A percentile compares a stretch with the other conserved stretches of the same genome.
phyloP scores from a whole-genome alignment of 176 grass and related monocot genomes.

The Lolium perenne region DNA sequence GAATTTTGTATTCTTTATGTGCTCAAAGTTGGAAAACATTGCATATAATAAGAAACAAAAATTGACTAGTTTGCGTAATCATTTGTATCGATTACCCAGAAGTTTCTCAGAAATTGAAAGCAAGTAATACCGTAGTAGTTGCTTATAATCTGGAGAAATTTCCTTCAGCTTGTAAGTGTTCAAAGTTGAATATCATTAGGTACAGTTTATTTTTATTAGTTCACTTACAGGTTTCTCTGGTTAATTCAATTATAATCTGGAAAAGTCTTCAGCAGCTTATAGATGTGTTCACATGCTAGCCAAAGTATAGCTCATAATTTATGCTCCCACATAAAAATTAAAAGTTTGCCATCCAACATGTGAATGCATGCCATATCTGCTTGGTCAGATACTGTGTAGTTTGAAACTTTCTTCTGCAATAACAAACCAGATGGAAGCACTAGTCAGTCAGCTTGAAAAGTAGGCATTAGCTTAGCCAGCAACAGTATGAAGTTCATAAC shows the following conservation, averaged over 20 bases:
- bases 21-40: conserved; percentile 4
- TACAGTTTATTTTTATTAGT: background rate
- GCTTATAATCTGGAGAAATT: background rate
- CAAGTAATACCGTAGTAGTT: background rate
- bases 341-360: background rate
- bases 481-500: background rate
- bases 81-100: background rate
- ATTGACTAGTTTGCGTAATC: background rate
- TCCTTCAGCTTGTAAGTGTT: background rate
- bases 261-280: background rate
- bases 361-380: background rate
- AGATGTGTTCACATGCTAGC: background rate
- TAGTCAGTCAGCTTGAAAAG: background rate
- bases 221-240: background rate
- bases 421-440: background rate
- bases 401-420: background rate
- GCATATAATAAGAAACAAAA: background rate
- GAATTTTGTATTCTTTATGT: background rate
- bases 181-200: background rate
- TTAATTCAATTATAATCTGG: background rate
- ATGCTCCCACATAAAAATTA: background rate
- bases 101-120: background rate
- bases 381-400: background rate
- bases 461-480: background rate
- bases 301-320: background rate